Base-by-base conservation (phyloP, 139 green algal genomes). In the Auxenochlorella protothecoides region DNA sequence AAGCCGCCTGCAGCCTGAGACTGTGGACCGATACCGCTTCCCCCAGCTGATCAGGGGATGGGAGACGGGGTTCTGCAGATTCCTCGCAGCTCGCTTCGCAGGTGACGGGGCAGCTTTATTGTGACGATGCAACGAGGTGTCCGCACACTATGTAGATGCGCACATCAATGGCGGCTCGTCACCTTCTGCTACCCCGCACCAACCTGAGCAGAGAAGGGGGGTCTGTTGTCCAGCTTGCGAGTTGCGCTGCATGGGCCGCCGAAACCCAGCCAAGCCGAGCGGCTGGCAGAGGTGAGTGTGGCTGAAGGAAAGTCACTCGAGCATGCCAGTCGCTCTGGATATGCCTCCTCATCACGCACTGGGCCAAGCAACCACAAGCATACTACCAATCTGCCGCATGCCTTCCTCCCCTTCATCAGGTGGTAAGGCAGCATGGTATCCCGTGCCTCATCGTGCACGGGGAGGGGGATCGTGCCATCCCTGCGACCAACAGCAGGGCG, bases 381-480 rank as follows among this genome's bases (percentile, higher is more conserved):
- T 44, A 44, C 27, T 44, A 44, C 27, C 27, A 44, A 44, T 44
- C 27, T 44, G 27, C 27, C 27, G 27, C 27, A 44, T 44, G 27
- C 27, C 27, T 44, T 44, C 44, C 52, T 51, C 11, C 67, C 14
- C 44, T 14, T 14, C 53, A 7, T 56, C 55, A 65, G 14, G 68
- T 63, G 4, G 52, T 74, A 5, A 10, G 65, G 12, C 14, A 56
- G 55, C 59, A 72, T 52, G 65, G 63, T 65, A 72, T 86, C 9
- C 79, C 78, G 6, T 83, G 92, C 56, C 80, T 95, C 59, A 87
- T 95, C 61, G 68, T 95, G 6, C 89, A 95, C 73, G 89, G 89
- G 27, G 27, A 44, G 27, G 27, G 27, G 27, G 27, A 44, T 44
- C 27, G 27, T 44, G 27, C 27, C 27, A 44, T 44, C 27, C 27